Evolutionary conservation across 148 eudicot species (phyloP).

Genomic region (Rheum nobile): DNA sequence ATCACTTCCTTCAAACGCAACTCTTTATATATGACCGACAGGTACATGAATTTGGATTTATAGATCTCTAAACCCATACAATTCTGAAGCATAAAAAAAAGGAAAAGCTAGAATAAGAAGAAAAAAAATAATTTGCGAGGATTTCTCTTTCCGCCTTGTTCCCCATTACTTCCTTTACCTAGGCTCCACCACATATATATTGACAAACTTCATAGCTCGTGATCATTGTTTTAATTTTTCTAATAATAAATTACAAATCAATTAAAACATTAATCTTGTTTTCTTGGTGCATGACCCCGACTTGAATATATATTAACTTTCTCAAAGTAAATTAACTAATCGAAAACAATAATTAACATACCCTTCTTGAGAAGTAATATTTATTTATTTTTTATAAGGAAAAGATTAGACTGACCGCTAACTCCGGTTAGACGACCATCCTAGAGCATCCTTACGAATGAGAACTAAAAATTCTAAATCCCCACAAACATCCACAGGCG

Average conservation of each 20-base stretch:
- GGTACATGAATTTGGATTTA: too few relatives aligned
- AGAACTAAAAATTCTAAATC: too few relatives aligned
- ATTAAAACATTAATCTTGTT: not conserved
- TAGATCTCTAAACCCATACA: not conserved
- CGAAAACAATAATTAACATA: not conserved
- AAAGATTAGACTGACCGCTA: too few relatives aligned
- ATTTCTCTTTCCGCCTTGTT: not conserved
- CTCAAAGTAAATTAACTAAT: not conserved
- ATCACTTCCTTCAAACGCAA: not conserved
- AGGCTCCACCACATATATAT: not conserved
- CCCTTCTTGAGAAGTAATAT: too few relatives aligned
- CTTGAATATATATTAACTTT: not conserved
- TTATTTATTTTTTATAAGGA: too few relatives aligned
- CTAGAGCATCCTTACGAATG: too few relatives aligned
- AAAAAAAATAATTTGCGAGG: not conserved
- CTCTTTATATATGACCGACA: not conserved
- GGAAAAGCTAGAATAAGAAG: not conserved
- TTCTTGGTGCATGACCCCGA: not conserved
- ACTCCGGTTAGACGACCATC: too few relatives aligned
- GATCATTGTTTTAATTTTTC: not conserved
- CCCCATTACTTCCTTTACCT: not conserved
- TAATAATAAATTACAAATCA: too few relatives aligned
- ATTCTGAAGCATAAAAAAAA: not conserved
- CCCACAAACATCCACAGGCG: too few relatives aligned
- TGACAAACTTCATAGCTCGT: not conserved